Base-by-base conservation (phyloP, 495 filamentous ascomycete species). In the Xylaria nigripes region DNA sequence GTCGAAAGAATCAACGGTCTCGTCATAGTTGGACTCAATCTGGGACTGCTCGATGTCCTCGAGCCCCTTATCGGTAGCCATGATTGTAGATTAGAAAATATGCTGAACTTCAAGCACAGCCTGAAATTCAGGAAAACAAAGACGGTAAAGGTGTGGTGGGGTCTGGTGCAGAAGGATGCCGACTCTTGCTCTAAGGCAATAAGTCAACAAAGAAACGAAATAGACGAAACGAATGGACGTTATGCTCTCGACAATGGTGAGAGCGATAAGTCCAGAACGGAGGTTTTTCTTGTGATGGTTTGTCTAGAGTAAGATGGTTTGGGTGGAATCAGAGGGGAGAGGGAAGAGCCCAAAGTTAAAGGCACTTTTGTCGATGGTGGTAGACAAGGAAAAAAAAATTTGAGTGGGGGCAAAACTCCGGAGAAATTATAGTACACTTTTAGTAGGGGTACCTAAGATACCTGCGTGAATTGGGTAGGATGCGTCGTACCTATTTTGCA, bases 21-120 rank as follows among this genome's bases (percentile, higher is more conserved):
- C 94, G 83, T 99, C 93, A 77, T 99, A 99, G 87, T 97, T 99
- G 67, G 91, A 96, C 79, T 97, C 93, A 79, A 99, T 97, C 78
- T 91, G 87, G 70, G 87, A 94, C 95, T 75, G 65, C 69, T 57
- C 41, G 74, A 96, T 82, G 68, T 96, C 91, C 81, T 96, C 91
- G 75, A 96, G 87, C 73, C 91, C 91, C 79, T 96, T 95, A 62
- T 90, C 87, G 65, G 78, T 79, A 86, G 89, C 90, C 91, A 96
- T 96, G 81, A 86, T 96, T 91, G 88, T 82, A 82, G 72, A 75
- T 76, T 65, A 50, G 24, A 61, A 68, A 69, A 57, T 60, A 63
- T 65, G 69, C 65, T 63, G 86, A 67, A 91, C 84, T 85, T 82
- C 85, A 86, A 84, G 79, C 83, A 62, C 75, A 69, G 81, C 76